Evolutionary conservation across 169 alveolate species (phyloP), one percentile per base, ranked within the genome.

Genomic region (Plasmodium sp.): DNA sequence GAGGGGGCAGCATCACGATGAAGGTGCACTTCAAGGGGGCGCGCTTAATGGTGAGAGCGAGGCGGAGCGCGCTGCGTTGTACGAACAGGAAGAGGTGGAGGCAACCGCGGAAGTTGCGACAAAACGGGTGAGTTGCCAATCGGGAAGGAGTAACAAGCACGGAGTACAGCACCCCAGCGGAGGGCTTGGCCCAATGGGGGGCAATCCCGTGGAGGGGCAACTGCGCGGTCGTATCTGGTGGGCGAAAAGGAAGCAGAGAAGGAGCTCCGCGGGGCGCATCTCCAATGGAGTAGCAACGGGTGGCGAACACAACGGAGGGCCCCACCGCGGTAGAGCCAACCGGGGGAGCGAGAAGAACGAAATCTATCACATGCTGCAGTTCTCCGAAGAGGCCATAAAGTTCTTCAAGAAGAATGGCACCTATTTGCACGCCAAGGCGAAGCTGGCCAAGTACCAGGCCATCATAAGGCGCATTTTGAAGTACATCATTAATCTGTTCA

Each of bases 311-410:
- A 12, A 9, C 36, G 62, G 3, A 3, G 62, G 45, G 39, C 33
- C 77, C 39, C 77, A 1, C 3, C 33, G 39, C 7, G 58, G n/a
- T 9, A 43, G 56, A 34, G 5, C 27, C 67, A 81, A 90, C 41
- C 34, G 45, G 34, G 14, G 10, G 45, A 72, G 58, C 36, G 67
- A 51, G 67, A 81, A 81, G 16, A 92, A 92, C 67, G 95, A 92
- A 92, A 82, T 92, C 51, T 74, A 82, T 51, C 84, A 48, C 41
- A 92, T 92, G 85, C 72, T 92, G 5, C 72, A 92, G 3, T 92
- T 48, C 41, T 92, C 95, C 16, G 95, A 92, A 82, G 82, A 82
- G 51, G 95, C 95, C 18, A 92, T 92, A 81, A 81, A 72, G 14
- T 92, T 82, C 84, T 92, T 92, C 83, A 81, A 71, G 56, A 83